Conservation (phyloP, 2,329 filamentous ascomycete genomes). For the Colletotrichum sansevieriae region DNA sequence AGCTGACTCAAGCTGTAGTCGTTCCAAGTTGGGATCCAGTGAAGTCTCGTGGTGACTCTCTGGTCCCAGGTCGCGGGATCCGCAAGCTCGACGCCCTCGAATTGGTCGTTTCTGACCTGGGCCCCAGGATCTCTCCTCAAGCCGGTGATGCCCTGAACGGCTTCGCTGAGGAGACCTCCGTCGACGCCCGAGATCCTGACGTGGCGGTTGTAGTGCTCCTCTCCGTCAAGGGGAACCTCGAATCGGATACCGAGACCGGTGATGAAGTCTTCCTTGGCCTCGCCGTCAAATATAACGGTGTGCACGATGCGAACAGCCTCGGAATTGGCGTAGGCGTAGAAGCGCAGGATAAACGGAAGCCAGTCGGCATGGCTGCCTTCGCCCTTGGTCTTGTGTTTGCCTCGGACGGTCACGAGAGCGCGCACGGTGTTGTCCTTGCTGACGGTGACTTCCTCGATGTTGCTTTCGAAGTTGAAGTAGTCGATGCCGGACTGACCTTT, state of each 20-base stretch:
- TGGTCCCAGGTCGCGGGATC: constrained; percentile 61
- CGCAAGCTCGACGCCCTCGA: constrained; percentile 59
- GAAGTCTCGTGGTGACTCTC: constrained; percentile 58
- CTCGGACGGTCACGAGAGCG: constrained; percentile 61
- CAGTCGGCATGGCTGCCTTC: constrained; percentile 57
- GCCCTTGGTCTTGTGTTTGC: constrained; percentile 51
- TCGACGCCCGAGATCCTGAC: constrained; percentile 67
- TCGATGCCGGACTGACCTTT: constrained; percentile 52
- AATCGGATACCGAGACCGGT: constrained; percentile 68
- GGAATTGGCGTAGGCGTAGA: constrained; percentile 71
- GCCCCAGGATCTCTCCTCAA: constrained; percentile 66
- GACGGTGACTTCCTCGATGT: constrained; percentile 64
- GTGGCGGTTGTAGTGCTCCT: constrained; percentile 70
- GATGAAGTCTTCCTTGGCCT: constrained; percentile 64
- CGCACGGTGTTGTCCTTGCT: constrained; percentile 57
- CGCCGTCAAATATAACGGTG: constrained; percentile 67
- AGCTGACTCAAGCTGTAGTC: constrained; percentile 70
- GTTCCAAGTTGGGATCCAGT: constrained; percentile 71
- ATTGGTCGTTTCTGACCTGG: constrained; percentile 63
- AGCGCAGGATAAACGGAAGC: constrained; percentile 68
- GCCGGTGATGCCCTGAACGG: constrained; percentile 71
- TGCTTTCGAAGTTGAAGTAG: constrained; percentile 62
- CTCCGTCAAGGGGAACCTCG: constrained; percentile 64
- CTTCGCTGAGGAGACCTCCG: constrained; percentile 68
- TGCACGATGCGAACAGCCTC: constrained; percentile 68